These are phyloP conservation scores for Avena eriantha DNA, from an alignment of 176 grass and related monocot genomes.

Conservation along the genomic window DNA sequence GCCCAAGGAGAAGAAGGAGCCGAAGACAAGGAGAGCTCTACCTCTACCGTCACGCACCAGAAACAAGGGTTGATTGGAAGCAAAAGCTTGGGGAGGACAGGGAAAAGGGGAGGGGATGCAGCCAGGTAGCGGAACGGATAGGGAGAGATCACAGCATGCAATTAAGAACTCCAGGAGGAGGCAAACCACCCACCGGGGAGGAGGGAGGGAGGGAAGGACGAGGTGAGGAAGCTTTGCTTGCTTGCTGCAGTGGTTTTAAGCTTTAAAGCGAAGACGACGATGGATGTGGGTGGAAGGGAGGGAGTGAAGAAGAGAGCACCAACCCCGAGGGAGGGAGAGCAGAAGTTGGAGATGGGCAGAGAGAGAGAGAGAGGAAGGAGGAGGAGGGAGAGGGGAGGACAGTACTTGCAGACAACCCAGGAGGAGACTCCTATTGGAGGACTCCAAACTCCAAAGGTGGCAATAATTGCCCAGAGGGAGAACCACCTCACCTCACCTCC, in stretches of 20 bases:
- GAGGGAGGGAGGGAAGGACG: neutral
- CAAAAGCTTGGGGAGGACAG: slow-evolving; percentile 39
- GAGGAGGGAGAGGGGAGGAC: neutral
- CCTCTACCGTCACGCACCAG: slow-evolving; percentile 8
- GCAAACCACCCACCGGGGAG: neutral
- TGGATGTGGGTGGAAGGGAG: neutral
- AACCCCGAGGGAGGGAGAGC: slow-evolving; percentile 8
- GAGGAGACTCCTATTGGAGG: slow-evolving; percentile 64
- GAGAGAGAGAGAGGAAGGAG: neutral
- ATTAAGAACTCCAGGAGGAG: slow-evolving; percentile 45
- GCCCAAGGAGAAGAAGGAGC: neutral
- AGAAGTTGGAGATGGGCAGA: slow-evolving; percentile 1
- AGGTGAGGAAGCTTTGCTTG: neutral
- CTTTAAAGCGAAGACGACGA: slow-evolving; percentile 35
- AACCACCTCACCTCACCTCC: slow-evolving; percentile 22
- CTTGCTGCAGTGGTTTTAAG: slow-evolving; percentile 20
- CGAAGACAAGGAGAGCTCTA: neutral
- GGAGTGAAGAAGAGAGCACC: slow-evolving; percentile 24
- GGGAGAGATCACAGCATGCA: slow-evolving; percentile 45
- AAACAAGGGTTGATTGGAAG: slow-evolving; percentile 49
- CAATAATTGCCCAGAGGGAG: slow-evolving; percentile 57
- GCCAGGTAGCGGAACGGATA: slow-evolving; percentile 2
- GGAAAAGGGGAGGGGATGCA: neutral
- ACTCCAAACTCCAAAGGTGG: slow-evolving; percentile 64
- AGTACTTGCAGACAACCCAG: slow-evolving; percentile 61